Conservation (phyloP, 2,329 filamentous ascomycete genomes). For the Shiraia sp. region DNA sequence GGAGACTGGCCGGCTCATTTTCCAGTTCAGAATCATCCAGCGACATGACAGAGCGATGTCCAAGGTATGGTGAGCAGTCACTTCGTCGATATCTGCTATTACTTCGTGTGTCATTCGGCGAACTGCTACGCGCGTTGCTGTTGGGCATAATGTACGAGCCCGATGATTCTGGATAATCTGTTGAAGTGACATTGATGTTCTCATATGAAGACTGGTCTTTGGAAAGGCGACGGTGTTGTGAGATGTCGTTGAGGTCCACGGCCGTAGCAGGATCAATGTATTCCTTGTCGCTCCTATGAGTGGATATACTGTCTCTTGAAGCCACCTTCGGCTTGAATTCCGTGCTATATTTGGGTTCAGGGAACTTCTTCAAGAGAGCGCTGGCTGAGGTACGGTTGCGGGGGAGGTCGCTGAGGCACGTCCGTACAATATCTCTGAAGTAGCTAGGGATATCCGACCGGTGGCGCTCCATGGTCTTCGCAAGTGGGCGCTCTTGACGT, state of each 20-base stretch:
- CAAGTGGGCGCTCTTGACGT: conserved; percentile 69
- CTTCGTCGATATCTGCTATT: conserved; percentile 37
- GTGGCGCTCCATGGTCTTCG: conserved; percentile 30
- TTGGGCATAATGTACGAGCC: conserved; percentile 49
- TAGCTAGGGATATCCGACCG: conserved; percentile 70
- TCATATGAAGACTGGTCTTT: conserved; percentile 37
- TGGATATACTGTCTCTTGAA: conserved; percentile 42
- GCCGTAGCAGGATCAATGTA: conserved; percentile 53
- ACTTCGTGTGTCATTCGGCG: conserved; percentile 18
- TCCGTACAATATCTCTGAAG: conserved; percentile 74
- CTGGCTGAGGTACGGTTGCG: conserved; percentile 73
- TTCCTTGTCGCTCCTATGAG: conserved; percentile 50
- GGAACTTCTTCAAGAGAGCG: conserved; percentile 60
- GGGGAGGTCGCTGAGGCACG: conserved; percentile 76
- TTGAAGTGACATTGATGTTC: conserved; percentile 41
- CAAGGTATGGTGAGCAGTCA: conserved; percentile 41
- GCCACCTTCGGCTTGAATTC: conserved; percentile 17
- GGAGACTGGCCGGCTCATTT: conserved; percentile 39
- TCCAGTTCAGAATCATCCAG: conserved; percentile 44
- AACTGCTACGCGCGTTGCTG: conserved; percentile 28
- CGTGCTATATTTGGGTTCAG: conserved; percentile 21
- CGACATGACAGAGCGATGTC: conserved; percentile 43
- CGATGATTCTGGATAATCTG: conserved; percentile 50
- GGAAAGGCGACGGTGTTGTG: conserved; percentile 30
- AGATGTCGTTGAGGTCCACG: conserved; percentile 51